Conservation (phyloP, 148 eudicot species). For the Limonium bicolor region DNA sequence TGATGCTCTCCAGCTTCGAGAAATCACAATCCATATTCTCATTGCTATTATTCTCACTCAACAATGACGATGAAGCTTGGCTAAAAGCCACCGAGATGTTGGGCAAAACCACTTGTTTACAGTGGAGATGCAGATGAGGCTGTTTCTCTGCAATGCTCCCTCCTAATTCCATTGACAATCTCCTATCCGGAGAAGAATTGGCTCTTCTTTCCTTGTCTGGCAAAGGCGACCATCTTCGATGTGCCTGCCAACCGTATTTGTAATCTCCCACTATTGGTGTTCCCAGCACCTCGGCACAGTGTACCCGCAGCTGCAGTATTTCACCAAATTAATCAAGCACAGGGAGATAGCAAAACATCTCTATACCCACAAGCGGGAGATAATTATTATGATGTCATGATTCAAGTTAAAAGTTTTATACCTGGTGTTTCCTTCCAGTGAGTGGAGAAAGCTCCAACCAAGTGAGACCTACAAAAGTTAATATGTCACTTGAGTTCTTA, state of each 20-base stretch:
- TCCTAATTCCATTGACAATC: constrained; percentile 25
- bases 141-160: constrained; percentile 68
- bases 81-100: constrained; percentile 33
- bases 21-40: constrained; percentile 21
- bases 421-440: constrained; percentile 99
- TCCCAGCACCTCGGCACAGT: constrained; percentile 88
- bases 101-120: constrained; percentile 72
- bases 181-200: constrained; percentile 7
- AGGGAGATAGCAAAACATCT: not conserved
- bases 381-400: not conserved
- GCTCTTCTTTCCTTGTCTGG: constrained; percentile 4
- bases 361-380: too few relatives aligned
- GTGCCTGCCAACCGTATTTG: constrained; percentile 96
- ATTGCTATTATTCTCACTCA: too few relatives aligned
- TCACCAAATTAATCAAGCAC: not conserved
- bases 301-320: constrained; percentile 67
- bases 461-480: constrained; percentile 45
- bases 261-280: constrained; percentile 96
- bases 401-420: constrained; percentile 7
- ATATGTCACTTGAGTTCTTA: not conserved
- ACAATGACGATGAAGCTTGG: constrained; percentile 21
- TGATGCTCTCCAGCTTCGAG: constrained; percentile 28
- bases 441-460: constrained; percentile 83
- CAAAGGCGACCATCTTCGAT: constrained; percentile 34
- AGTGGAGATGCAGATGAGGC: constrained; percentile 67